These are phyloP conservation scores for Colletotrichum musae DNA, from an alignment of 2,329 filamentous ascomycete species.

Conservation along the genomic window DNA sequence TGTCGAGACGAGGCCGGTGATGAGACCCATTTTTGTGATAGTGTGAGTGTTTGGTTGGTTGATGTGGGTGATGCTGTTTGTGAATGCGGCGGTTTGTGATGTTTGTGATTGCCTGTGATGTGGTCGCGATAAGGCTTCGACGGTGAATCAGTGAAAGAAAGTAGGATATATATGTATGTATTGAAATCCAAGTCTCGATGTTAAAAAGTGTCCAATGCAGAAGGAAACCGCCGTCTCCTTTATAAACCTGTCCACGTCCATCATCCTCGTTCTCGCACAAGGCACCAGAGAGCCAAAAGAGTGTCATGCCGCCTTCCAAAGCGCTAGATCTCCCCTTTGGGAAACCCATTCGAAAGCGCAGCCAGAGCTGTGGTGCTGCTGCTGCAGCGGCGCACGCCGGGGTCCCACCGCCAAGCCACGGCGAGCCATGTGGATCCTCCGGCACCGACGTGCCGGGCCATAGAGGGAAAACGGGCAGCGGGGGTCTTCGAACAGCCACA, in stretches of 20 bases:
- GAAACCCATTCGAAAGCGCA: constrained; percentile 35
- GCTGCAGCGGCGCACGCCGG: constrained; percentile 4
- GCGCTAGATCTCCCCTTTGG: constrained; percentile 21
- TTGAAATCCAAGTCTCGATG: not conserved
- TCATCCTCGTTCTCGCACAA: not conserved
- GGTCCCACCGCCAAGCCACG: constrained; percentile 35
- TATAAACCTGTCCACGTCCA: not conserved
- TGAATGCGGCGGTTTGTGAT: not conserved
- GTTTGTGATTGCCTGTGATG: not conserved
- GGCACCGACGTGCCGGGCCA: constrained; percentile 31
- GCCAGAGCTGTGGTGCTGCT: not conserved
- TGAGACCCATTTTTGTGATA: constrained; percentile 33
- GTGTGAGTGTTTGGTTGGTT: not conserved
- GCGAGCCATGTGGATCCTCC: constrained; percentile 28
- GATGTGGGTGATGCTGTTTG: not conserved
- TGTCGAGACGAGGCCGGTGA: constrained; percentile 39
- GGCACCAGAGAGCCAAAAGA: not conserved
- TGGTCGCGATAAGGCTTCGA: not conserved
- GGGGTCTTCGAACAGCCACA: constrained; percentile 20
- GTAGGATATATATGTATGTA: too few relatives aligned
- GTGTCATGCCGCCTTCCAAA: not conserved
- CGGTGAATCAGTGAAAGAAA: not conserved
- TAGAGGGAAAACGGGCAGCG: too few relatives aligned
- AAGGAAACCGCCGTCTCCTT: too few relatives aligned
- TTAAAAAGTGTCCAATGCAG: too few relatives aligned